A percentile compares a stretch with the other conserved stretches of the same genome.
phyloP scores from a whole-genome alignment of 768 basidiomycete genomes.

The Leucocoprinus leucothites region DNA sequence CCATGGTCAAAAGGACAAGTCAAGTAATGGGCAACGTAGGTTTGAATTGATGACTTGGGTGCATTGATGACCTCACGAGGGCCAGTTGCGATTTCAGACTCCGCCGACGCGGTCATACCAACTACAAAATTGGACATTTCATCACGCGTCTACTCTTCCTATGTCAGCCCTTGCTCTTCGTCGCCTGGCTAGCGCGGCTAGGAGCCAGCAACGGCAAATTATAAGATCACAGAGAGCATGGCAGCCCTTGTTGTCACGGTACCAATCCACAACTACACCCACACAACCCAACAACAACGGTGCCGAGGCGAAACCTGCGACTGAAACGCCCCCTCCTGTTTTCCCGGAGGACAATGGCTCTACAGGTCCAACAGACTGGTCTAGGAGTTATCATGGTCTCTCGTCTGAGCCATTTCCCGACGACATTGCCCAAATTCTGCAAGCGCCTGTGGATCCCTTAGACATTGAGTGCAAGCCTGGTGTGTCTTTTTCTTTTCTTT shows the following conservation, averaged over 20 bases:
- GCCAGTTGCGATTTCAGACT: slow-evolving; percentile 1
- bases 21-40: slow-evolving; percentile 9
- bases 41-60: slow-evolving; percentile 3
- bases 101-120: slow-evolving; percentile 1
- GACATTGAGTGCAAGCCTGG: slow-evolving; percentile 97
- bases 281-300: neutral
- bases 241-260: neutral
- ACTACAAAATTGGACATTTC: neutral
- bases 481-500: slow-evolving; percentile 27
- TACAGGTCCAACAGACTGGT: slow-evolving; percentile 71
- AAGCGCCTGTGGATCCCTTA: slow-evolving; percentile 68
- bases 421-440: slow-evolving; percentile 68
- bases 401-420: slow-evolving; percentile 73
- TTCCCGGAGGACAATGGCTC: slow-evolving; percentile 4
- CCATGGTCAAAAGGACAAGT: slow-evolving; percentile 14
- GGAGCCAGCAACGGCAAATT: neutral
- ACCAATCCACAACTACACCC: neutral
- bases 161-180: slow-evolving; percentile 6
- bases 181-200: neutral
- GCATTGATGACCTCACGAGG: slow-evolving; percentile 12
- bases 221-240: neutral
- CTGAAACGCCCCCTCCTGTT: neutral
- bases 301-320: neutral
- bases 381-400: slow-evolving; percentile 80
- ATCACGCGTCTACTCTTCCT: neutral